Conservation (phyloP, 768 basidiomycete species). For the Clitopilus passeckerianus region DNA sequence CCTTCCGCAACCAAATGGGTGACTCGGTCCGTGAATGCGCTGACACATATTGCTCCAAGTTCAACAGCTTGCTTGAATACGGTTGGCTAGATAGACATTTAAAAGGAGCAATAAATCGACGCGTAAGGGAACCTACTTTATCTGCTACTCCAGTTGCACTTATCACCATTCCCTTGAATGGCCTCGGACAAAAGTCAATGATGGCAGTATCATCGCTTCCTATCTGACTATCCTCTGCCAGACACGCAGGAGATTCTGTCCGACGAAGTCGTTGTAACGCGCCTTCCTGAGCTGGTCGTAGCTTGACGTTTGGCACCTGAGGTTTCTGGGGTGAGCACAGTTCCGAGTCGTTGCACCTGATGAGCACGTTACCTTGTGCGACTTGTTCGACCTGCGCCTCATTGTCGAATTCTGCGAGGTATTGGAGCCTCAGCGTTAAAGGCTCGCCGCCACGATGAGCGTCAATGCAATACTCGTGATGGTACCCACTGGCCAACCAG, state of each 20-base stretch:
- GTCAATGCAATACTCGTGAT: background rate
- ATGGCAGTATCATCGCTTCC: constrained; percentile 40
- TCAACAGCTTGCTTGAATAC: constrained; percentile 75
- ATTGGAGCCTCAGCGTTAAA: background rate
- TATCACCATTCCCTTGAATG: constrained; percentile 59
- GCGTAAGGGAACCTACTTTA: constrained; percentile 49
- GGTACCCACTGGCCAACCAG: background rate
- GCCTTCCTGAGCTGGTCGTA: constrained; percentile 55
- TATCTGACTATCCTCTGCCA: constrained; percentile 45
- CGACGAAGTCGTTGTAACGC: constrained; percentile 22
- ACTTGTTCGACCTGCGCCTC: constrained; percentile 60
- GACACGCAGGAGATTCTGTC: constrained; percentile 25
- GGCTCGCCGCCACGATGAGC: background rate
- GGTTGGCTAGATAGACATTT: constrained; percentile 40
- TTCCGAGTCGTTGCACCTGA: background rate
- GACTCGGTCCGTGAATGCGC: constrained; percentile 78
- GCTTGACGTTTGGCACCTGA: constrained; percentile 79
- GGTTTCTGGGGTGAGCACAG: background rate
- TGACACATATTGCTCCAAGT: constrained; percentile 68
- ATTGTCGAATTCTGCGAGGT: constrained; percentile 14
- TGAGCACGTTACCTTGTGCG: constrained; percentile 44
- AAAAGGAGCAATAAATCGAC: background rate
- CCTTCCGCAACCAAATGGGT: constrained; percentile 82
- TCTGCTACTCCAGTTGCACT: constrained; percentile 78
- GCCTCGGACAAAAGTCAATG: constrained; percentile 54